Conservation (phyloP, 2,329 filamentous ascomycete genomes). For the Ceratocystis huliohia region DNA sequence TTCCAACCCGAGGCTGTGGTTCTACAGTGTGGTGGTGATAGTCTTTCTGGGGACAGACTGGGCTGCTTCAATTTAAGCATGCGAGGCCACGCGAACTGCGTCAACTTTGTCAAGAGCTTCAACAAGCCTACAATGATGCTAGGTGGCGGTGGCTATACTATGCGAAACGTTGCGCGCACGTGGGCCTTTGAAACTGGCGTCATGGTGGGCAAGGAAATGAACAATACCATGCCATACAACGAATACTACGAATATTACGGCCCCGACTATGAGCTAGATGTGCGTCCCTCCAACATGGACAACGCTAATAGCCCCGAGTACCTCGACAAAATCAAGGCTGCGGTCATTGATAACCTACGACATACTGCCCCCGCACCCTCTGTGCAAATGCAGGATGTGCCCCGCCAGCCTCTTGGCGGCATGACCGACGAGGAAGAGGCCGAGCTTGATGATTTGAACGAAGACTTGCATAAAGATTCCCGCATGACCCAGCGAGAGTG, state of each 20-base stretch:
- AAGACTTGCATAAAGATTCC: conserved; percentile 73
- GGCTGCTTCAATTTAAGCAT: conserved; percentile 98
- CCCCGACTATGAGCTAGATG: conserved; percentile 80
- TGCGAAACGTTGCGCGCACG: conserved; percentile 88
- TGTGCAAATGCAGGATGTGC: conserved; percentile 75
- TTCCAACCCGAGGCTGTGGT: conserved; percentile 89
- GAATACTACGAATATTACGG: conserved; percentile 96
- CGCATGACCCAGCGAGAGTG: conserved; percentile 70
- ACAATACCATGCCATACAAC: conserved; percentile 77
- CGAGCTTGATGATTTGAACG: conserved; percentile 57
- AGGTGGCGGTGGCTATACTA: conserved; percentile 91
- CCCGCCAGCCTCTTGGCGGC: conserved; percentile 47
- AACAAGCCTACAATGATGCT: conserved; percentile 79
- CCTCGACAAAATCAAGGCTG: conserved; percentile 66
- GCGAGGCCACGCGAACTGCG: conserved; percentile 86
- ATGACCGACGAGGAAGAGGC: conserved; percentile 56
- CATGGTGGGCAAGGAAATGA: conserved; percentile 71
- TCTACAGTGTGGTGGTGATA: conserved; percentile 90
- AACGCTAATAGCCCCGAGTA: conserved; percentile 80
- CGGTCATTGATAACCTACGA: conserved; percentile 73
- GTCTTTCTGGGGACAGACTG: conserved; percentile 80
- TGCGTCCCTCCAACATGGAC: conserved; percentile 76
- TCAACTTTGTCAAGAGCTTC: conserved; percentile 80
- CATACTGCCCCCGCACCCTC: conserved; percentile 79
- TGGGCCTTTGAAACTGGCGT: conserved; percentile 96